phyloP scores from a whole-genome alignment of 306 rosid genomes.

The Crotalaria pallida region DNA sequence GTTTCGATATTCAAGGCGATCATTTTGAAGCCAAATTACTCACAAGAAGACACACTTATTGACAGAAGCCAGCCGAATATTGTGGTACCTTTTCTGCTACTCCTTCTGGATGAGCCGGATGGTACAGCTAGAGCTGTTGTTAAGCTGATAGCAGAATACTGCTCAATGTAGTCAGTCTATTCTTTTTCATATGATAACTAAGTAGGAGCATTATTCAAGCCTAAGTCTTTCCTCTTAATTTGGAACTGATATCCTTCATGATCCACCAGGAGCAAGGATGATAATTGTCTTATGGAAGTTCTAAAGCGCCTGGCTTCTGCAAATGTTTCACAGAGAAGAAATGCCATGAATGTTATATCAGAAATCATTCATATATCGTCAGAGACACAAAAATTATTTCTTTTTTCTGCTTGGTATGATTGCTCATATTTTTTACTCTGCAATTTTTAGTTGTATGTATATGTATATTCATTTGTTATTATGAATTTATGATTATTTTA shows the following conservation, averaged over 20 bases:
- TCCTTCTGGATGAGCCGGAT: conserved; percentile 81
- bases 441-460: conserved; percentile 10
- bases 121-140: conserved; percentile 77
- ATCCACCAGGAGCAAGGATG: conserved; percentile 58
- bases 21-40: conserved; percentile 52
- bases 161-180: conserved; percentile 55
- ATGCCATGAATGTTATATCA: conserved; percentile 77
- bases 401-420: conserved; percentile 55
- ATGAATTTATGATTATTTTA: conserved; percentile 35
- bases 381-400: conserved; percentile 31
- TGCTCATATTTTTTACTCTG: conserved; percentile 1
- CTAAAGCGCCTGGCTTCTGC: conserved; percentile 59
- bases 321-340: conserved; percentile 63
- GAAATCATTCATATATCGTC: conserved; percentile 51
- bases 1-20: conserved; percentile 69
- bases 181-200: conserved; percentile 16
- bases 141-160: conserved; percentile 76
- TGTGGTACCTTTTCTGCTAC: conserved; percentile 58
- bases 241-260: conserved; percentile 26
- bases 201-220: conserved; percentile 7
- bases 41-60: conserved; percentile 40
- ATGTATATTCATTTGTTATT: conserved; percentile 22
- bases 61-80: conserved; percentile 45
- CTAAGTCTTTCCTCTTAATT: conserved; percentile 9
- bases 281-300: conserved; percentile 60